Conservation (phyloP, 2,329 filamentous ascomycete species). For the Paraphaeosphaeria sporulosa region DNA sequence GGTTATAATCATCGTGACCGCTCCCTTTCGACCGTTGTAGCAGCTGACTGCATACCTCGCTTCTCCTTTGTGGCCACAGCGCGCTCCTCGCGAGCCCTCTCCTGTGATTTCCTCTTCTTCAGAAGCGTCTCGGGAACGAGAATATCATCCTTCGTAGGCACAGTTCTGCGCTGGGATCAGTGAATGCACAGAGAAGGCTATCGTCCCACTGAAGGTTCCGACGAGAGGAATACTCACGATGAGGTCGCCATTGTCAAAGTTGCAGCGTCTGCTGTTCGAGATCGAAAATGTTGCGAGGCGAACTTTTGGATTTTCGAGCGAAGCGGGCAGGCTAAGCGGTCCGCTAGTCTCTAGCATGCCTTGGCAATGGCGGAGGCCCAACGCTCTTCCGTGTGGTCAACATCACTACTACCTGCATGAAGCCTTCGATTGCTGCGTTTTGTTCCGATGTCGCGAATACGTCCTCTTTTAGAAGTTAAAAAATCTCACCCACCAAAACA, state of each 20-base stretch:
- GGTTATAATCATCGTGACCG: slow-evolving; percentile 81
- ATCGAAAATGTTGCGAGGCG: slow-evolving; percentile 13
- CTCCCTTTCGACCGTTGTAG: slow-evolving; percentile 30
- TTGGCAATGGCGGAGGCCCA: neutral
- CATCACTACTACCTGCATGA: neutral
- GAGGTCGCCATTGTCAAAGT: slow-evolving; percentile 52
- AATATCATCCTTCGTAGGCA: slow-evolving; percentile 93
- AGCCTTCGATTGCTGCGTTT: too few relatives aligned
- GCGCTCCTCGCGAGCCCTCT: slow-evolving; percentile 96
- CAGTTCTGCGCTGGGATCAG: slow-evolving; percentile 68
- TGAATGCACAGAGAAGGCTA: neutral
- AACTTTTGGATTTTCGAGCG: slow-evolving; percentile 20
- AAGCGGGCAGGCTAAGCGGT: slow-evolving; percentile 3
- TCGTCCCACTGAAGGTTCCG: neutral
- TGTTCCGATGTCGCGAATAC: too few relatives aligned
- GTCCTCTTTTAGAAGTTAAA: too few relatives aligned
- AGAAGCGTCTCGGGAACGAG: slow-evolving; percentile 98
- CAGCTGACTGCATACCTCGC: slow-evolving; percentile 74
- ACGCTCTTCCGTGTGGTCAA: too few relatives aligned
- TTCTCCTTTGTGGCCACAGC: slow-evolving; percentile 81
- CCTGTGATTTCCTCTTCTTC: slow-evolving; percentile 99
- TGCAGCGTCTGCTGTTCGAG: slow-evolving; percentile 51
- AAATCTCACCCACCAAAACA: too few relatives aligned
- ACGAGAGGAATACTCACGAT: slow-evolving; percentile 61
- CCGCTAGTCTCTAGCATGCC: slow-evolving; percentile 2